Evolutionary conservation across 106 monocot genomes (phyloP), one percentile per base, ranked within the genome.

Genomic region (Alisma plantagoaquatica): DNA sequence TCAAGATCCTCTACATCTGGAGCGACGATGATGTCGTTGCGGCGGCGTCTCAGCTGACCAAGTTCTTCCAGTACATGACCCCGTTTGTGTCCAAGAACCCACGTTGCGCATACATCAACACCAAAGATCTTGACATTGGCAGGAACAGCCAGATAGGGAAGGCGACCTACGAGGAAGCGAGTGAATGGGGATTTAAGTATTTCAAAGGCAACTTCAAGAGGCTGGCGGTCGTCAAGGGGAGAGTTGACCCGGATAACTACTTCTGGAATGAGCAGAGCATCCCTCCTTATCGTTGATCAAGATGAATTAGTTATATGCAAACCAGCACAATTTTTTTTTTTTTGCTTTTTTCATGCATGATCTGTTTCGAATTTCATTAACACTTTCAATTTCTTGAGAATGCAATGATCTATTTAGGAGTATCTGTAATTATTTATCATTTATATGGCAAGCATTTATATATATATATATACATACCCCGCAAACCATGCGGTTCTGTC

Each of bases 1-100:
- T 63, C 42, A 71, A 68, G 31, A 67, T 72, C 0, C 80, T 74
- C 43, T 75, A 75, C 28, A 31, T 56, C 23, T 27, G 67, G 63
- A 26, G 22, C 14, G 75, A 71, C 75, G 33, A 10, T 0, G 57
- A 51, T 49, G 33, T 10, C 0, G 68, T 29, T 2, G 20, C 42
- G 1, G 33, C 4, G 4, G 58, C 16, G 15, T 53, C 31, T 10
- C n/a, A 69, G 24, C 5, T 81, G 29, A 58, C 75, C 17, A 27
- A 17, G 23, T 61, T 72, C 51, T n/a, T n/a, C n/a, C n/a, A n/a
- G n/a, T n/a, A n/a, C 49, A 82, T 77, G 77, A 12, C 60, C 12
- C 82, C 82, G n/a, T 67, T 59, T 43, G 59, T 59, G 7, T 44
- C 59, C 26, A 44, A 43, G 28, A 16, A 44, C 31, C 43, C 59